phyloP scores from a whole-genome alignment of 306 rosid species.

The Sophora flavescens region DNA sequence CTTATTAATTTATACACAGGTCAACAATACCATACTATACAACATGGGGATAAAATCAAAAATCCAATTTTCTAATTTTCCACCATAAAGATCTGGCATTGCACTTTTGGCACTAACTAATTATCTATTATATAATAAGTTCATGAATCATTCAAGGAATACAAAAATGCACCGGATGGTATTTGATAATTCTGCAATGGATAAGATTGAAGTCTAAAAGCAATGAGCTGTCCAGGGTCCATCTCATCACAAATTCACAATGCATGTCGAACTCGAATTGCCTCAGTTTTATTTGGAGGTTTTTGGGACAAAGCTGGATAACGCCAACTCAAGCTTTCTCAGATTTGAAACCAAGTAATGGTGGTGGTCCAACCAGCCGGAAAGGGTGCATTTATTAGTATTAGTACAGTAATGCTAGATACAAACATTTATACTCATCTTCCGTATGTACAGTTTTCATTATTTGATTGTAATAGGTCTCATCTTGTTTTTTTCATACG shows the following conservation, averaged over 20 bases:
- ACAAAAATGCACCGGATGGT: neutral
- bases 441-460: too few species aligned
- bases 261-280: neutral
- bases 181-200: neutral
- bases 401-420: too few species aligned
- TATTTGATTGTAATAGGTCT: too few species aligned
- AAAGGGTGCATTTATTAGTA: too few species aligned
- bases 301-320: neutral
- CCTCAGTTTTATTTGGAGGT: neutral
- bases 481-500: too few species aligned
- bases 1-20: too few species aligned
- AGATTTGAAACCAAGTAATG: neutral
- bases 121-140: neutral
- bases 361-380: too few species aligned
- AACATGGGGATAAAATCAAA: too few species aligned
- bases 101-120: neutral
- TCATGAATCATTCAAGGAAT: constrained; percentile 9
- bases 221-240: constrained; percentile 22
- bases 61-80: too few species aligned
- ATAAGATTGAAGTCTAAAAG: neutral
- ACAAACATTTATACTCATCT: too few species aligned
- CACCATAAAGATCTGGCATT: too few species aligned
- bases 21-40: too few species aligned
- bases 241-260: neutral
- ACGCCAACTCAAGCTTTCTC: neutral